Percentiles rank a stretch among this genome's conserved stretches.
These are phyloP conservation scores for Monosporozyma servazzii DNA, from an alignment of 805 yeast genomes.

Conservation along the genomic window DNA sequence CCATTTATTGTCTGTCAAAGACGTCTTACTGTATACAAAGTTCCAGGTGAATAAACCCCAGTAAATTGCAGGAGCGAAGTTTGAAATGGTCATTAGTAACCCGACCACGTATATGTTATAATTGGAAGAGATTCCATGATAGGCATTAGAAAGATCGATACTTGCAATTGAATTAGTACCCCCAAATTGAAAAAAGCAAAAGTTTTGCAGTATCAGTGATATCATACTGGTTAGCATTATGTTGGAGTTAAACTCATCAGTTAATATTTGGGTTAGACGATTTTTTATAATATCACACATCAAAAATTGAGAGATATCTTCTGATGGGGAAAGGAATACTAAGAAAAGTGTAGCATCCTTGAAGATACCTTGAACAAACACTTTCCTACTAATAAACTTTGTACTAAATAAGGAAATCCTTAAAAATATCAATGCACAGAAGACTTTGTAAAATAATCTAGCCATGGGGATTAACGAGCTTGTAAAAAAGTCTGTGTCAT, in stretches of 20 bases:
- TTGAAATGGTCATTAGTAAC: slow-evolving; percentile 66
- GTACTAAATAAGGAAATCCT: slow-evolving; percentile 27
- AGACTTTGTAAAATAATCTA: slow-evolving; percentile 27
- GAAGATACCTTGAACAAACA: slow-evolving; percentile 9
- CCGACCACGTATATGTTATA: slow-evolving; percentile 71
- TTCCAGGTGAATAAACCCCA: slow-evolving; percentile 47
- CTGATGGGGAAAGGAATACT: slow-evolving; percentile 41
- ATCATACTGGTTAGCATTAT: slow-evolving; percentile 8
- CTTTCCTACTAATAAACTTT: slow-evolving; percentile 18
- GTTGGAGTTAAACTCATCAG: slow-evolving; percentile 6
- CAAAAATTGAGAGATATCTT: slow-evolving; percentile 42
- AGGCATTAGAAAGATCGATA: slow-evolving; percentile 82
- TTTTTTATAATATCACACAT: slow-evolving; percentile 27
- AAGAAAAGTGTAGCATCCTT: slow-evolving; percentile 32
- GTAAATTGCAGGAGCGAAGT: slow-evolving; percentile 76
- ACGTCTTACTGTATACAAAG: slow-evolving; percentile 13
- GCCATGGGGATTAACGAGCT: slow-evolving; percentile 30
- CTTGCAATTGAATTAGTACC: slow-evolving; percentile 89
- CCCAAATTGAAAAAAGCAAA: slow-evolving; percentile 79
- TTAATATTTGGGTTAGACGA: slow-evolving; percentile 6
- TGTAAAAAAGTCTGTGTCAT: slow-evolving; percentile 23
- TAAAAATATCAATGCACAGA: not conserved
- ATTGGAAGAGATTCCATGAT: slow-evolving; percentile 64
- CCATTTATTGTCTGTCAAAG: slow-evolving; percentile 8
- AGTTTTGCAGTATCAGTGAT: slow-evolving; percentile 52